A percentile compares a stretch with the other conserved stretches of the same genome.
phyloP scores from a whole-genome alignment of 2,329 filamentous ascomycete genomes.

The Aspergillus intermedius region DNA sequence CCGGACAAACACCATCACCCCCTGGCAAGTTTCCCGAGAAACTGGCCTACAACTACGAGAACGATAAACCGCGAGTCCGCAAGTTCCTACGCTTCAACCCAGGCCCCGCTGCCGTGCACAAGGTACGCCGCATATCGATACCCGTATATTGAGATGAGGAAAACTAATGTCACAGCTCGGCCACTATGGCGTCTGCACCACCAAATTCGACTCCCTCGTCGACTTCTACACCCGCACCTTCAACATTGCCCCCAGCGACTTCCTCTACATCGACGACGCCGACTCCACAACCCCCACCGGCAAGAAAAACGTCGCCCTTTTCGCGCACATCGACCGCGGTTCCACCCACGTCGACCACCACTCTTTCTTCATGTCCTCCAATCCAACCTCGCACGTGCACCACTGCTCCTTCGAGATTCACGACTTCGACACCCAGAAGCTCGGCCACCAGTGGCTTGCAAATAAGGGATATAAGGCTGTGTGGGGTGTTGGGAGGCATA shows the following conservation, averaged over 20 bases:
- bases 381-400: conserved; percentile 39
- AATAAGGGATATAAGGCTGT: conserved; percentile 37
- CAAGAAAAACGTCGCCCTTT: conserved; percentile 34
- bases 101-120: conserved; percentile 27
- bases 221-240: conserved; percentile 25
- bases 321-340: conserved; percentile 48
- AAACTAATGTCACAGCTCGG: conserved; percentile 10
- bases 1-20: conserved; percentile 26
- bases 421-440: conserved; percentile 47
- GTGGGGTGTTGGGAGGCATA: conserved; percentile 13
- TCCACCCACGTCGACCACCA: conserved; percentile 46
- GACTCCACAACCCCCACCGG: not conserved
- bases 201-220: conserved; percentile 19
- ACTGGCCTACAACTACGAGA: conserved; percentile 20
- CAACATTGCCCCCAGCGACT: conserved; percentile 26
- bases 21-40: conserved; percentile 12
- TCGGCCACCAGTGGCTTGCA: conserved; percentile 48
- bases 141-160: not conserved
- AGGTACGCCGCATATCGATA: conserved; percentile 11
- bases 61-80: conserved; percentile 21
- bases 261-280: conserved; percentile 19
- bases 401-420: conserved; percentile 48
- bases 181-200: conserved; percentile 23
- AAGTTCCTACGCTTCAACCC: conserved; percentile 24
- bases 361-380: conserved; percentile 43